Conservation (phyloP, 495 filamentous ascomycete genomes). For the Penicillium coprophilum region DNA sequence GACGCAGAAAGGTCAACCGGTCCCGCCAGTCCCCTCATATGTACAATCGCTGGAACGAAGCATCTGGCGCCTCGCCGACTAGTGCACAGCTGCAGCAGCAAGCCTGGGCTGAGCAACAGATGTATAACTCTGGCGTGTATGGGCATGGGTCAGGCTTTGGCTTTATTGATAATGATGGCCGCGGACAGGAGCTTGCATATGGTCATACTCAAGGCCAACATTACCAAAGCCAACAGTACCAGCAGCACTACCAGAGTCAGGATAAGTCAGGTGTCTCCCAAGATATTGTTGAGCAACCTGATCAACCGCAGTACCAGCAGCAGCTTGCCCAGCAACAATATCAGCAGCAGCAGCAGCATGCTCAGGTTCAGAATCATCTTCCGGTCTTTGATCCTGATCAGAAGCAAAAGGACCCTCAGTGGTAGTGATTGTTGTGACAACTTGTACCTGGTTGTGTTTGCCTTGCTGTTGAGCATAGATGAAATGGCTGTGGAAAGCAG, state of each 20-base stretch:
- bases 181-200: conserved; percentile 20
- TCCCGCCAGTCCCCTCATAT: conserved; percentile 23
- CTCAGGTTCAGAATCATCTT: neutral
- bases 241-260: conserved; percentile 1
- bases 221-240: conserved; percentile 4
- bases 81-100: conserved; percentile 21
- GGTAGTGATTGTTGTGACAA: neutral
- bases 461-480: neutral
- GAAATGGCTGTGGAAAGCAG: neutral
- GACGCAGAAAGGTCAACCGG: conserved; percentile 32
- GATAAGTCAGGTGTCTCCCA: conserved; percentile 10
- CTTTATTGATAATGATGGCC: conserved; percentile 32
- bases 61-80: conserved; percentile 12
- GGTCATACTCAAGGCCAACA: conserved; percentile 1
- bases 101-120: conserved; percentile 21
- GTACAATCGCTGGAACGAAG: conserved; percentile 33
- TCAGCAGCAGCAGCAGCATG: conserved; percentile 5
- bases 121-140: conserved; percentile 7
- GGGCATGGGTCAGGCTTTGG: conserved; percentile 25
- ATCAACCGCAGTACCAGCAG: conserved; percentile 1
- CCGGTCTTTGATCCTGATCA: conserved; percentile 6
- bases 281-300: conserved; percentile 12
- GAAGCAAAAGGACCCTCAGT: conserved; percentile 5
- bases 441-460: neutral
- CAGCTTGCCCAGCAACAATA: neutral